Evolutionary conservation across 225 moss, liverwort and hornwort species (phyloP).

Genomic region (Asterella californica): DNA sequence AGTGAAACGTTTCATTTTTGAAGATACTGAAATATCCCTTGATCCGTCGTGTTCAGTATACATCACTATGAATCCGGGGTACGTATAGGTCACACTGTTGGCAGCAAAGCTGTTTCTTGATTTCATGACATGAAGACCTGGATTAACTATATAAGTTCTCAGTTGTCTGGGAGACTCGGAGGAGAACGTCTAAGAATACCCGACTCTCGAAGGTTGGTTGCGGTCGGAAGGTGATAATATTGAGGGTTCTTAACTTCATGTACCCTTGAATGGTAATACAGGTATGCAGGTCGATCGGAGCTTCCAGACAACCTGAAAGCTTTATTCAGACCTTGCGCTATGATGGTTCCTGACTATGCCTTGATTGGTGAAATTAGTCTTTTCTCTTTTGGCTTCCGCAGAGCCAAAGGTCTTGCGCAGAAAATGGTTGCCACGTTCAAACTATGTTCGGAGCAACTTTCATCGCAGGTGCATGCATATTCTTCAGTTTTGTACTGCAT

Average conservation of each 20-base stretch:
- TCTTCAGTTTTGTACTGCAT: not conserved
- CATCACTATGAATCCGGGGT: slow-evolving; percentile 99
- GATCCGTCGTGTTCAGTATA: slow-evolving; percentile 81
- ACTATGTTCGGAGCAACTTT: slow-evolving; percentile 80
- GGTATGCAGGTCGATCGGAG: slow-evolving; percentile 83
- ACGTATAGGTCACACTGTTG: not conserved
- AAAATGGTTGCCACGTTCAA: slow-evolving; percentile 96
- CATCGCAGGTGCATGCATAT: slow-evolving; percentile 52
- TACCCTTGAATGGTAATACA: slow-evolving; percentile 16
- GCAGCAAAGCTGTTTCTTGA: not conserved
- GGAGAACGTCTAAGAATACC: not conserved
- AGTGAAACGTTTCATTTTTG: slow-evolving; percentile 74
- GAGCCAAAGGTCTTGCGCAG: slow-evolving; percentile 59
- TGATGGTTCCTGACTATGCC: slow-evolving; percentile 94
- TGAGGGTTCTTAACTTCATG: not conserved
- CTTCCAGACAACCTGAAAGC: slow-evolving; percentile 86
- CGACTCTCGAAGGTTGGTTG: not conserved
- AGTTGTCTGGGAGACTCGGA: not conserved
- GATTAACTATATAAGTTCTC: not conserved
- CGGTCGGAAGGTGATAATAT: not conserved
- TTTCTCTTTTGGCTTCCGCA: slow-evolving; percentile 79
- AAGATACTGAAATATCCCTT: slow-evolving; percentile 78
- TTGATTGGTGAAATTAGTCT: slow-evolving; percentile 88
- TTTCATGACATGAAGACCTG: too few species aligned
- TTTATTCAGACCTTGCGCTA: slow-evolving; percentile 84